Conservation (phyloP, 805 yeast species). For the Teunomyces stri region DNA sequence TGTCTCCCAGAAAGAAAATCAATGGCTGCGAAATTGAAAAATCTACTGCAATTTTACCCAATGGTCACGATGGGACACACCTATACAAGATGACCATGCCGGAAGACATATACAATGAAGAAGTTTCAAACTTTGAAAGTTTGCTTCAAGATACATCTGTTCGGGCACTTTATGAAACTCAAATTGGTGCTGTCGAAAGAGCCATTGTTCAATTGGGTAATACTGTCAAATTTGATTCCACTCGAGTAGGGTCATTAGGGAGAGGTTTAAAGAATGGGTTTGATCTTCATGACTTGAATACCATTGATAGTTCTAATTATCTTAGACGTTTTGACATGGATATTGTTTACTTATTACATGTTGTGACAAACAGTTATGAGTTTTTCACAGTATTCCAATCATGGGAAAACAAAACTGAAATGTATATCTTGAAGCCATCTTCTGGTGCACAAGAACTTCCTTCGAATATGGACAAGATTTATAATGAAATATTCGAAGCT, state of each 20-base stretch:
- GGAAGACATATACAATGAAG: conserved; percentile 58
- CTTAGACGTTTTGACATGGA: conserved; percentile 55
- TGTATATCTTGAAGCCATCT: conserved; percentile 69
- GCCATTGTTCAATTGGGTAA: conserved; percentile 79
- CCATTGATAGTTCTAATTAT: conserved; percentile 49
- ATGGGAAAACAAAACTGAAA: conserved; percentile 49
- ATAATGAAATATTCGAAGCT: conserved; percentile 48
- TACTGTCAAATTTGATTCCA: conserved; percentile 64
- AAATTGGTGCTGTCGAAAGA: conserved; percentile 64
- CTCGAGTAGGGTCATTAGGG: conserved; percentile 79
- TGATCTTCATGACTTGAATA: conserved; percentile 53
- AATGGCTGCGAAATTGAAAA: conserved; percentile 56
- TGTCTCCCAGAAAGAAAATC: conserved; percentile 39
- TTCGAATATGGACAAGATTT: conserved; percentile 50
- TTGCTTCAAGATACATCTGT: conserved; percentile 60
- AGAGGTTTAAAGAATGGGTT: conserved; percentile 85
- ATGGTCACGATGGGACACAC: conserved; percentile 52
- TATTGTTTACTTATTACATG: conserved; percentile 64
- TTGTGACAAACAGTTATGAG: conserved; percentile 72
- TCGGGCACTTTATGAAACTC: conserved; percentile 73
- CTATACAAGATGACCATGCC: conserved; percentile 68
- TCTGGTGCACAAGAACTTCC: conserved; percentile 64
- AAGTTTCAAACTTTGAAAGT: conserved; percentile 56
- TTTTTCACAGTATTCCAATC: conserved; percentile 66
- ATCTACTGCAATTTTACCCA: conserved; percentile 65